phyloP scores from a whole-genome alignment of 345 rosid species.

The Dimocarpus longan region DNA sequence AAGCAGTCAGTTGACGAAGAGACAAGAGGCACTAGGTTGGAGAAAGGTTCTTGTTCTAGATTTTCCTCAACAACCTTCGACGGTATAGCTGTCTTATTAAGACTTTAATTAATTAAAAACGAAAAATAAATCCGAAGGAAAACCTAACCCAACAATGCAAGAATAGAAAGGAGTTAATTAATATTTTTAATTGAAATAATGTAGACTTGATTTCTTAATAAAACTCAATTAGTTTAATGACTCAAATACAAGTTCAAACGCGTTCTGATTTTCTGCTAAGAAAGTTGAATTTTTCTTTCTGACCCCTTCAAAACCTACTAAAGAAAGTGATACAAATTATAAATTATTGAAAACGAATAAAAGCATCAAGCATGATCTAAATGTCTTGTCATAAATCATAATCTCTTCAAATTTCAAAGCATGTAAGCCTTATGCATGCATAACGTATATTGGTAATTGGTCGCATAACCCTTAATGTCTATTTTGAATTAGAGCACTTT shows the following conservation, averaged over 20 bases:
- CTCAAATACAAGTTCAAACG: slow-evolving; percentile 24
- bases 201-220: too few relatives aligned
- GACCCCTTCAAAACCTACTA: slow-evolving; percentile 38
- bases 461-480: not conserved
- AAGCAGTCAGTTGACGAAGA: slow-evolving; percentile 13
- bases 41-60: slow-evolving; percentile 4
- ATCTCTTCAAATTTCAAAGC: not conserved
- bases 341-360: not conserved
- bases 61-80: slow-evolving; percentile 45
- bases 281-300: slow-evolving; percentile 1
- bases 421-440: not conserved
- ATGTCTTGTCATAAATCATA: not conserved
- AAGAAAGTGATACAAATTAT: slow-evolving; percentile 1
- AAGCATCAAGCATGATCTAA: not conserved
- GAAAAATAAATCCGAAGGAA: not conserved
- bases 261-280: slow-evolving; percentile 12
- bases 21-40: not conserved
- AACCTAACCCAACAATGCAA: slow-evolving; percentile 25
- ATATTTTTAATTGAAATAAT: not conserved
- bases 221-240: slow-evolving; percentile 14
- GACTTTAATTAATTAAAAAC: slow-evolving; percentile 13
- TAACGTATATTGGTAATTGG: too few relatives aligned
- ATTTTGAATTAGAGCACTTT: too few relatives aligned
- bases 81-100: slow-evolving; percentile 34
- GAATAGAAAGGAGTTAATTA: not conserved